Evolutionary conservation across 169 alveolate species (phyloP).

Genomic region (Cryptosporidium bovis): DNA sequence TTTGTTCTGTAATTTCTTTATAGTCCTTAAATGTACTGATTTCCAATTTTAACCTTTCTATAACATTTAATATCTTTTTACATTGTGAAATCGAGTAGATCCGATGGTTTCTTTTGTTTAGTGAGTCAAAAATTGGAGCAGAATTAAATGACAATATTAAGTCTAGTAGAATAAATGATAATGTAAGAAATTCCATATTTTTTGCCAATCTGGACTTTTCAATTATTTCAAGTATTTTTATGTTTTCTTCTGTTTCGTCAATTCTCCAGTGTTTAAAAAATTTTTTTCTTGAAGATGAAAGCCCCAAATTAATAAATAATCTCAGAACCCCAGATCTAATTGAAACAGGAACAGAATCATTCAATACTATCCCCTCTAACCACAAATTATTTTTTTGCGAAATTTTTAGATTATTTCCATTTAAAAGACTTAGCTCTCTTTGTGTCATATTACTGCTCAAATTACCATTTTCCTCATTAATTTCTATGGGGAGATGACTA

Average conservation of each 20-base stretch:
- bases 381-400: slow-evolving; percentile 4
- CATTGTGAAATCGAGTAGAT: slow-evolving; percentile 29
- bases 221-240: slow-evolving; percentile 15
- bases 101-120: not conserved
- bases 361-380: slow-evolving; percentile 28
- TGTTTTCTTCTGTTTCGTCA: slow-evolving; percentile 16
- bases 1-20: not conserved
- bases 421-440: slow-evolving; percentile 13
- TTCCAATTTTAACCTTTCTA: slow-evolving; percentile 3
- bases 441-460: slow-evolving; percentile 42
- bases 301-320: slow-evolving; percentile 31
- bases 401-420: slow-evolving; percentile 11
- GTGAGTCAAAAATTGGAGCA: slow-evolving; percentile 13
- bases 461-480: slow-evolving; percentile 62
- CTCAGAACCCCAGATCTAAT: slow-evolving; percentile 32
- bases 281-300: slow-evolving; percentile 56
- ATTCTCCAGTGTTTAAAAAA: slow-evolving; percentile 37
- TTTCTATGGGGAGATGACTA: slow-evolving; percentile 14
- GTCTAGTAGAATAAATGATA: slow-evolving; percentile 35
- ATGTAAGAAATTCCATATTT: slow-evolving; percentile 21
- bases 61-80: not conserved
- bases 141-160: slow-evolving; percentile 24
- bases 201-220: slow-evolving; percentile 5
- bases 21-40: slow-evolving; percentile 14
- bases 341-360: slow-evolving; percentile 33